Percentiles rank a stretch among this genome's conserved stretches.
Evolutionary conservation across 176 grass and related monocot species (phyloP).

Genomic region (bread wheat (Triticum aestivum)): IWGSC_CS_RefSeq_v2.1 NC_057805.1:510833761-510834260

Average conservation of each 20-base stretch:
- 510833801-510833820: conserved; percentile 95
- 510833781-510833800: conserved; percentile 98
- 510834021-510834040: conserved; percentile 96
- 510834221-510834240: conserved; percentile 83
- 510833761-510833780: conserved; percentile 97
- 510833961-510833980: conserved; percentile 96
- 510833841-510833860: conserved; percentile 90
- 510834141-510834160: neutral
- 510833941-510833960: conserved; percentile 88
- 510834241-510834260: conserved; percentile 82
- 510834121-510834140: neutral
- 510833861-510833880: conserved; percentile 97
- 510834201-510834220: conserved; percentile 74
- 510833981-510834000: conserved; percentile 91
- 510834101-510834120: neutral
- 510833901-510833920: conserved; percentile 88
- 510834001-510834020: conserved; percentile 97
- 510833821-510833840: conserved; percentile 92
- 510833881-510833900: conserved; percentile 95
- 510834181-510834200: neutral
- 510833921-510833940: conserved; percentile 46
- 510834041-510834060: conserved; percentile 75
- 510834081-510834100: neutral
- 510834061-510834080: conserved; percentile 90
- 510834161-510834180: neutral